Evolutionary conservation across 2,329 filamentous ascomycete genomes (phyloP), one percentile per base, ranked within the genome.

Genomic region (Orbilia ellipsospora): DNA sequence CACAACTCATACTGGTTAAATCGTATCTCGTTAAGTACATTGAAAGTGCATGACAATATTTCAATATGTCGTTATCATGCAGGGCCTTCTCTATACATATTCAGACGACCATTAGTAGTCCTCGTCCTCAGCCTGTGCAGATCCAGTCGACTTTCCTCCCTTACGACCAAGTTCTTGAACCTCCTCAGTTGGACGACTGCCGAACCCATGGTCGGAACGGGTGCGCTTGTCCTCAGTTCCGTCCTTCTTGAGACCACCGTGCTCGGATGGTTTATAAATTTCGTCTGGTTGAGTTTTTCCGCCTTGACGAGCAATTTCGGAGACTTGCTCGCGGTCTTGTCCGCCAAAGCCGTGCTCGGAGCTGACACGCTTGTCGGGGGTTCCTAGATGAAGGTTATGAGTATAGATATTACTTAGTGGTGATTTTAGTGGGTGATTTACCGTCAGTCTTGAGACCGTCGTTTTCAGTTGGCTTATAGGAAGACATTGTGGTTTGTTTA

Each of bases 251-350:
- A 75, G 15, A 18, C 70, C 70, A 13, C 63, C 63, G n/a, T 75
- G 70, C 51, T 75, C 64, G 20, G 70, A 75, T 40, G 70, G 70
- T 40, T 75, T 75, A 42, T 75, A 75, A n/a, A 69, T 75, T 15
- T 75, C 64, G 10, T 75, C 70, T 3, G 70, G 63, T 50, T 75
- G 70, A 10, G 31, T 75, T 2, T 57, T 15, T 6, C 70, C 64
- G 13, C 70, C 70, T 42, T 75, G 55, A 31, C 57, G 59, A 13
- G 56, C 70, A 2, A 52, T 48, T 28, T 68, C 57, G 23, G 57
- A 16, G 28, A 75, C 70, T 5, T 75, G 26, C 8, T 68, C 57
- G 1, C 59, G 62, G 13, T 75, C 50, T 20, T 75, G 70, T 2
- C 70, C 62, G 40, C 70, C 70, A 20, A 75, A 75, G 44, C 63